A percentile compares a stretch with the other conserved stretches of the same genome.
These are phyloP conservation scores for Xylaria sp. DNA, from an alignment of 2,329 filamentous ascomycete genomes.

Conservation along the genomic window DNA sequence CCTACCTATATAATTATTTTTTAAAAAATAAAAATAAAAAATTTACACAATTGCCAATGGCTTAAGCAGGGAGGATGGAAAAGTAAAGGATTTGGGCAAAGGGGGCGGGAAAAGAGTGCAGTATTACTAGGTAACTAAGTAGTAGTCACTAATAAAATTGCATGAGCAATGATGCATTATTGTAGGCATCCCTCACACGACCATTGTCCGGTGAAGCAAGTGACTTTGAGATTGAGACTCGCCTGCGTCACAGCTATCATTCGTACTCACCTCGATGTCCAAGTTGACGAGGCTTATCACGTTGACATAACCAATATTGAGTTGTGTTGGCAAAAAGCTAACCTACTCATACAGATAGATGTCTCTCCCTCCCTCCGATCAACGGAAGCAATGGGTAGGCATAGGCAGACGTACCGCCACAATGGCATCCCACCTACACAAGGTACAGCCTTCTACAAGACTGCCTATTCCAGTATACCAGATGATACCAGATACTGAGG, in stretches of 20 bases:
- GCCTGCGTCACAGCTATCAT: neutral
- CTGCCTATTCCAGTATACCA: slow-evolving; percentile 15
- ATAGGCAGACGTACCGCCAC: slow-evolving; percentile 28
- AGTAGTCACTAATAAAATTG: no score
- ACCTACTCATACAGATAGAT: neutral
- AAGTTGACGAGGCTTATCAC: neutral
- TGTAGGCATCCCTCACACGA: neutral
- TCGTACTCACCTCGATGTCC: neutral
- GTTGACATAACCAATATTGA: neutral
- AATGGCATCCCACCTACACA: slow-evolving; percentile 24
- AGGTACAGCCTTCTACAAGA: slow-evolving; percentile 30
- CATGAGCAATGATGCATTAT: neutral
- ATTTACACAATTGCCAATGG: neutral
- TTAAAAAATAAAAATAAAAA: no score
- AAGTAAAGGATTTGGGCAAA: neutral
- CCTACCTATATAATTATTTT: neutral
- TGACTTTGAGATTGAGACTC: neutral
- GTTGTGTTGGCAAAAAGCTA: slow-evolving; percentile 1
- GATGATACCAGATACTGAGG: slow-evolving; percentile 12
- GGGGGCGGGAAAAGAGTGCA: neutral
- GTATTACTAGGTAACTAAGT: neutral
- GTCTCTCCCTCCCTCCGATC: slow-evolving; percentile 27
- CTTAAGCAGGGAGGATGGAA: no score
- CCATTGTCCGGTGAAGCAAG: neutral
- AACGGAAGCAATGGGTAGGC: slow-evolving; percentile 24